Conservation (phyloP, 1,284 basidiomycete genomes). For the Thelephora terrestris region DNA sequence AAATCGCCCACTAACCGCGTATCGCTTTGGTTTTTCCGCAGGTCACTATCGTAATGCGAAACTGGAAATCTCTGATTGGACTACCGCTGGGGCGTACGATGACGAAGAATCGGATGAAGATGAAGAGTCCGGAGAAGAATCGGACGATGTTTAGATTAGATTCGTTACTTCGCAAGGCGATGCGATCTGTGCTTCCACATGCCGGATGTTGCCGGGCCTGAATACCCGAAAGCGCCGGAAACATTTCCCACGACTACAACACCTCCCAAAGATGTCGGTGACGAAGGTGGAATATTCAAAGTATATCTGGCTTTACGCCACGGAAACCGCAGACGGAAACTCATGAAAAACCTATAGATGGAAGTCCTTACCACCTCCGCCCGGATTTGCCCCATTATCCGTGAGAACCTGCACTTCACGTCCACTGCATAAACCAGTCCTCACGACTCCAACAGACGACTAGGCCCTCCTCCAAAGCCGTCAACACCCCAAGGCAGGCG, state of each 20-base stretch:
- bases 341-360: constrained; percentile 31
- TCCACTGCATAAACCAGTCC: neutral
- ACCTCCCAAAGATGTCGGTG: too few species aligned
- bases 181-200: too few species aligned
- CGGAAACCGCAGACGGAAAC: neutral
- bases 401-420: constrained; percentile 3
- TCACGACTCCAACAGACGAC: constrained; percentile 25
- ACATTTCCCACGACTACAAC: too few species aligned
- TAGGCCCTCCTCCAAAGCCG: constrained; percentile 28
- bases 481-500: constrained; percentile 21
- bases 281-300: neutral
- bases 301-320: neutral
- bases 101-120: constrained; percentile 11
- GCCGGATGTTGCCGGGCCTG: too few species aligned
- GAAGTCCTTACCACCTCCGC: constrained; percentile 50
- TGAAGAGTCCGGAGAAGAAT: too few species aligned
- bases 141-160: too few species aligned
- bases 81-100: constrained; percentile 18
- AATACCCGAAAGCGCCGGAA: too few species aligned
- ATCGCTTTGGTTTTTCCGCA: constrained; percentile 5
- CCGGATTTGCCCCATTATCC: constrained; percentile 37
- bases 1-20: neutral
- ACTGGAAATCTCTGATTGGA: constrained; percentile 27
- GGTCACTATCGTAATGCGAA: constrained; percentile 24
- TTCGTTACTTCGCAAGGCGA: too few species aligned